Evolutionary conservation across 2,329 filamentous ascomycete genomes (phyloP).

Genomic region (Pseudopithomyces chartarum): DNA sequence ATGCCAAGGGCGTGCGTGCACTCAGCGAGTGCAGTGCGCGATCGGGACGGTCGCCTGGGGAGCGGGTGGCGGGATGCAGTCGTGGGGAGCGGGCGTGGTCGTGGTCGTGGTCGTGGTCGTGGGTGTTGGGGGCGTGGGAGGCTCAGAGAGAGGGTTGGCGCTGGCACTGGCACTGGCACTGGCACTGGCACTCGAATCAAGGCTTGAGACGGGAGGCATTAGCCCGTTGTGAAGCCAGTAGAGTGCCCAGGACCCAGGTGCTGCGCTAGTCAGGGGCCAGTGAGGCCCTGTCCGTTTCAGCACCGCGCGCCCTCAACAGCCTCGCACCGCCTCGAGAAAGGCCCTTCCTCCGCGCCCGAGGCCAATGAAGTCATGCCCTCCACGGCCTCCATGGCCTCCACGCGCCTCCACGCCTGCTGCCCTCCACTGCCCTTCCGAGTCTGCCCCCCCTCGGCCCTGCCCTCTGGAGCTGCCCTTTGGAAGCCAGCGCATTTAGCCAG

Average conservation of each 20-base stretch:
- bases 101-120: too few species aligned
- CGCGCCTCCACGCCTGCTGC: conserved; percentile 4
- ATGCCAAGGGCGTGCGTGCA: conserved; percentile 18
- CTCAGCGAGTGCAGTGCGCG: conserved; percentile 8
- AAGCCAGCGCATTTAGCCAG: conserved; percentile 30
- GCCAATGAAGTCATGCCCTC: conserved; percentile 11
- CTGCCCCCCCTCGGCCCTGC: not conserved
- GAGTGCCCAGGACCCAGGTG: too few species aligned
- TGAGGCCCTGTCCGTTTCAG: conserved; percentile 33
- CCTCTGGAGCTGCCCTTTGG: too few species aligned
- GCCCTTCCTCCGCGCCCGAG: conserved; percentile 10
- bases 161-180: not conserved
- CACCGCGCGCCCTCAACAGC: conserved; percentile 19
- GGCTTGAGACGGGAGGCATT: conserved; percentile 27
- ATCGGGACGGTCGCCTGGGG: conserved; percentile 3
- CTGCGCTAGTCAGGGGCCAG: conserved; percentile 23
- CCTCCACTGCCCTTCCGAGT: conserved; percentile 1
- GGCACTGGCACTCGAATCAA: conserved; percentile 17
- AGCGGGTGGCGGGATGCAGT: conserved; percentile 23
- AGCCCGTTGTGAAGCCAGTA: conserved; percentile 18
- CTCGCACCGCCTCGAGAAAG: conserved; percentile 14
- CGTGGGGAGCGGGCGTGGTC: conserved; percentile 20
- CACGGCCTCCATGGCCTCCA: too few species aligned
- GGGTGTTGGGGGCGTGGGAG: conserved; percentile 25
- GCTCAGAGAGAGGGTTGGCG: not conserved